Base-by-base conservation (phyloP, 2,329 filamentous ascomycete genomes). In the Trichoderma brevicompactum region DNA sequence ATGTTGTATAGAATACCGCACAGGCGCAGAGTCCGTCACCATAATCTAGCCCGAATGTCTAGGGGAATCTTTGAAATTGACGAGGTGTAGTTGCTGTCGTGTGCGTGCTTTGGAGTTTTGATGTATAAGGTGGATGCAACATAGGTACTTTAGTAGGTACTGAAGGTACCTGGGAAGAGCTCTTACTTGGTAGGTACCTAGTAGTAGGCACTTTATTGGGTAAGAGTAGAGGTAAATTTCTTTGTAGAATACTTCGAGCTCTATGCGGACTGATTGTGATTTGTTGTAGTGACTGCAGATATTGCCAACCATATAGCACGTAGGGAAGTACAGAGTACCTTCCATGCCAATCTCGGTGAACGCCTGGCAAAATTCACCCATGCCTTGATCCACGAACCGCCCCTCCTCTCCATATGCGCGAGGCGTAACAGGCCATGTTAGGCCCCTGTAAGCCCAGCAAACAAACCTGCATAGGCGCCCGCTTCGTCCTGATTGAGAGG, bases 301-400 rank as follows among this genome's bases (percentile, higher is more conserved):
- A 38, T 19, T 40, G 50, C 10, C 38, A 12, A 38, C 38, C 50
- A 40, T 53, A 32, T 38, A 17, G 50, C 38, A 38, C 50, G 32
- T 28, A 28, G 38, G 32, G n/a, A 19, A 34, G 32, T 38, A 15
- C 41, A 10, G 13, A 34, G 32, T 38, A 15, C 41, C 38, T 49
- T 28, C 23, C 23, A 28, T 28, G 19, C 52, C 62, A 64, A 36
- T 64, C 62, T 55, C 62, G 32, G 44, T 49, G 36, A 64, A 17
- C 34, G 15, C 48, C 49, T 56, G 53, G 55, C 13, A 48, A 8
- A 19, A 23, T 38, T 32, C 55, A 43, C 38, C 23, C 23, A 28
- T 28, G 23, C 53, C 17, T 17, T 60, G 44, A 60, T 60, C 36
- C 50, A 40, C 56, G 44, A 60, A 60, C 56, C 34, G 44, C 56